A percentile compares a stretch with the other conserved stretches of the same genome.
phyloP scores from a whole-genome alignment of 176 grass and related monocot genomes.

The Cenchrus americanus region DNA sequence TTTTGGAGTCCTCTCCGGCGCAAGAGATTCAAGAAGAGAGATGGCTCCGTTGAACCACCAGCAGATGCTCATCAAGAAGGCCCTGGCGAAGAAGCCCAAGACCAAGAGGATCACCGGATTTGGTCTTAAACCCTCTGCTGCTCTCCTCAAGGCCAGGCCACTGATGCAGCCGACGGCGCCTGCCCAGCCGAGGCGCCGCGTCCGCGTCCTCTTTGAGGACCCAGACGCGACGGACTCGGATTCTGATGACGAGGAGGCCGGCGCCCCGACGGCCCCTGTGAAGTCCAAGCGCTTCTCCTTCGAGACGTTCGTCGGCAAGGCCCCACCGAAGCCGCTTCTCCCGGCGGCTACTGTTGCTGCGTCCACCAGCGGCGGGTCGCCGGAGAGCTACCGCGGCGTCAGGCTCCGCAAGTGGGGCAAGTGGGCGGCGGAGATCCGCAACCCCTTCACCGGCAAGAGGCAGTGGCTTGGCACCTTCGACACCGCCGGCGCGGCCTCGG shows the following conservation, averaged over 20 bases:
- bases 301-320: conserved; percentile 53
- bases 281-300: conserved; percentile 52
- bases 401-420: conserved; percentile 91
- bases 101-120: conserved; percentile 47
- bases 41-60: conserved; percentile 52
- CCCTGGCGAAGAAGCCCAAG: conserved; percentile 43
- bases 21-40: not conserved
- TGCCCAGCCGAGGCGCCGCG: conserved; percentile 37
- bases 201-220: conserved; percentile 76
- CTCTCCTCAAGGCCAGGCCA: conserved; percentile 30
- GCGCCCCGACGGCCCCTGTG: rapidly evolving
- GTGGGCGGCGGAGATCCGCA: conserved; percentile 95
- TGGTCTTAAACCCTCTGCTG: conserved; percentile 47
- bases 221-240: conserved; percentile 82
- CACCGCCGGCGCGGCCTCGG: conserved; percentile 58
- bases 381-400: conserved; percentile 62
- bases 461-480: conserved; percentile 94
- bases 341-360: conserved; percentile 23
- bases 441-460: conserved; percentile 73
- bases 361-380: conserved; percentile 16
- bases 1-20: conserved; percentile 38
- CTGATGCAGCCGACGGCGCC: conserved; percentile 10
- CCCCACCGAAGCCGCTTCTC: not conserved
- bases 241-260: conserved; percentile 48
- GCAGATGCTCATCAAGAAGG: conserved; percentile 38